Evolutionary conservation across 2,329 filamentous ascomycete genomes (phyloP).

Genomic region (Ophiocordyceps sinensis): DNA sequence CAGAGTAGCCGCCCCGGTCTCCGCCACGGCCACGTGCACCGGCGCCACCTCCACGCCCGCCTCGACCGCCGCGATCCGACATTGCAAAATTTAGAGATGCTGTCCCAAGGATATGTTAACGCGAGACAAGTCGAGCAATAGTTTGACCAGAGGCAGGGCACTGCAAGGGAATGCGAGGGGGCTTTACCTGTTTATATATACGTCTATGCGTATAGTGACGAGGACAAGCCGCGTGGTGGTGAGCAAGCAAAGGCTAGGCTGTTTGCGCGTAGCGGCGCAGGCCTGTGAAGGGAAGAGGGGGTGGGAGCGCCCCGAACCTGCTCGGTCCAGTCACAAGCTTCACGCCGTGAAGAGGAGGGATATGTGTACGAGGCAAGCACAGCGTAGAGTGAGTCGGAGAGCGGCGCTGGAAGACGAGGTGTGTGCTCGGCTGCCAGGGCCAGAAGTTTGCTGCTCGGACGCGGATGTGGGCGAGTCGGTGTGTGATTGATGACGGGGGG

Average conservation of each 20-base stretch:
- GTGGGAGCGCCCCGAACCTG: too few relatives aligned
- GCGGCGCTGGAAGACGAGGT: too few relatives aligned
- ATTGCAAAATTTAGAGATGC: constrained; percentile 4
- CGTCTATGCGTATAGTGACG: not conserved
- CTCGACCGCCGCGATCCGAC: constrained; percentile 14
- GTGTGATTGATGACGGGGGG: too few relatives aligned
- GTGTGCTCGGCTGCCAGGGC: too few relatives aligned
- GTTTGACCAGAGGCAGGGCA: not conserved
- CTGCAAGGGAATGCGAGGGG: not conserved
- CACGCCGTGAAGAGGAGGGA: too few relatives aligned
- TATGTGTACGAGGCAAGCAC: too few relatives aligned
- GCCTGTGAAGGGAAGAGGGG: too few relatives aligned
- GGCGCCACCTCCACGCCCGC: constrained; percentile 4
- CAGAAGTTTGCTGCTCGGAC: too few relatives aligned
- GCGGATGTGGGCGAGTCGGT: too few relatives aligned
- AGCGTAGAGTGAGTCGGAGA: too few relatives aligned
- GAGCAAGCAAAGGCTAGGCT: not conserved
- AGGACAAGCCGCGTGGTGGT: not conserved
- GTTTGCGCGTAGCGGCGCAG: not conserved
- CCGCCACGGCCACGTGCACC: constrained; percentile 1
- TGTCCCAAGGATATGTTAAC: not conserved
- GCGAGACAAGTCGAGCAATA: not conserved
- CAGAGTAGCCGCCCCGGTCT: constrained; percentile 4
- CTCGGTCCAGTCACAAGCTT: too few relatives aligned
- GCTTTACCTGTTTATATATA: not conserved